Base-by-base conservation (phyloP, 2,329 filamentous ascomycete species). In the Fusarium xyrophilum region DNA sequence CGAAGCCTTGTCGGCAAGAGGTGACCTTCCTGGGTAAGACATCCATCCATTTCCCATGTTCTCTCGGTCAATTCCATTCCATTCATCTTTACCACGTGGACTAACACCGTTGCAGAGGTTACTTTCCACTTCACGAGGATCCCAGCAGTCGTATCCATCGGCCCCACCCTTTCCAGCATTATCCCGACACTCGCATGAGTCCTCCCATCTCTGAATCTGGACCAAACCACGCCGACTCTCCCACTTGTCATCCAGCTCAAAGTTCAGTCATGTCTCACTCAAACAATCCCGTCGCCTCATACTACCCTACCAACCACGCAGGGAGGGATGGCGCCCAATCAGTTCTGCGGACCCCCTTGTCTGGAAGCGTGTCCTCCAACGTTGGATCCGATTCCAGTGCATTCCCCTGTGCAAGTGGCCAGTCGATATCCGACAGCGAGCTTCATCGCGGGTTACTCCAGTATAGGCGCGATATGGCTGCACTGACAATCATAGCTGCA, bases 221-320 rank as follows among this genome's bases (percentile, higher is more conserved):
- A 33, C 56, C 69, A 36, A 67, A 73, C 51, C 72, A 73, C n/a
- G 56, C 72, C 27, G 74, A 77, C 30, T 72, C 68, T 55, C 69
- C 74, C 48, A 67, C 74, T 53, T 66, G 73, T 60, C 65, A 76
- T 47, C 74, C 77, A 11, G 68, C 67, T n/a, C 69, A 63, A 43
- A 62, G 33, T 32, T 40, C 62, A 43, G 62, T 63, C 23, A 69
- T 68, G 56, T 52, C 66, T 43, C 71, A 72, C 13, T 64, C 78
- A 32, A 80, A 79, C 68, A 82, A 82, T 10, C 82, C 84, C 10
- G 80, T 86, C 36, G 77, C 84, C 12, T 85, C 84, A 3, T 86
- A 89, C 70, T 88, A 89, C 61, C 87, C 87, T 1, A 84, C 85
- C 28, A 89, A 89, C 76, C 89, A 88, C 70, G 85, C 87, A 68